phyloP scores from a whole-genome alignment of 805 yeast genomes.

The Kluyveromyces aestuarii region DNA sequence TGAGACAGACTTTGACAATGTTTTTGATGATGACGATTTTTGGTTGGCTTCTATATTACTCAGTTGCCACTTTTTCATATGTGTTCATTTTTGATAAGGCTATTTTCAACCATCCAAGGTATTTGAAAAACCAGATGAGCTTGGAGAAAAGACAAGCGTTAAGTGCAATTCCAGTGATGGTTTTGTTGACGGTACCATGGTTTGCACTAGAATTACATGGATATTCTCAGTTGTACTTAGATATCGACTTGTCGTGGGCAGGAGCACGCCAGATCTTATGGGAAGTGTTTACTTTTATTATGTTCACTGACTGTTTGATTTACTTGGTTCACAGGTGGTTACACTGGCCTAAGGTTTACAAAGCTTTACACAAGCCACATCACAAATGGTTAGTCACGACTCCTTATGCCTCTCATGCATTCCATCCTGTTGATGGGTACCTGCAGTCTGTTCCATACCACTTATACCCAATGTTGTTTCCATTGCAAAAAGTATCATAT shows the following conservation, averaged over 20 bases:
- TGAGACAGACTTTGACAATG: constrained; percentile 65
- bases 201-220: constrained; percentile 79
- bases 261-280: constrained; percentile 54
- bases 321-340: constrained; percentile 87
- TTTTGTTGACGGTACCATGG: constrained; percentile 80
- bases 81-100: constrained; percentile 73
- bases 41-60: constrained; percentile 77
- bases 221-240: constrained; percentile 66
- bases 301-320: constrained; percentile 91
- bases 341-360: constrained; percentile 89
- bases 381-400: constrained; percentile 99
- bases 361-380: constrained; percentile 86
- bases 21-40: constrained; percentile 65
- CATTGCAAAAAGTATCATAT: constrained; percentile 81
- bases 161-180: constrained; percentile 85
- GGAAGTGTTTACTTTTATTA: constrained; percentile 71
- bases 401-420: constrained; percentile 96
- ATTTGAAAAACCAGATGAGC: constrained; percentile 84
- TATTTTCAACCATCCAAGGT: constrained; percentile 92
- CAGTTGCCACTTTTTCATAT: constrained; percentile 71
- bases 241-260: constrained; percentile 35
- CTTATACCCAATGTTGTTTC: constrained; percentile 83
- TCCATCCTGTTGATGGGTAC: constrained; percentile 97
- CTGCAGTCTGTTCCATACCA: constrained; percentile 91
- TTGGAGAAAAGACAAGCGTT: constrained; percentile 74